Evolutionary conservation across 805 yeast genomes (phyloP).

Genomic region (Barnettozyma populi): DNA sequence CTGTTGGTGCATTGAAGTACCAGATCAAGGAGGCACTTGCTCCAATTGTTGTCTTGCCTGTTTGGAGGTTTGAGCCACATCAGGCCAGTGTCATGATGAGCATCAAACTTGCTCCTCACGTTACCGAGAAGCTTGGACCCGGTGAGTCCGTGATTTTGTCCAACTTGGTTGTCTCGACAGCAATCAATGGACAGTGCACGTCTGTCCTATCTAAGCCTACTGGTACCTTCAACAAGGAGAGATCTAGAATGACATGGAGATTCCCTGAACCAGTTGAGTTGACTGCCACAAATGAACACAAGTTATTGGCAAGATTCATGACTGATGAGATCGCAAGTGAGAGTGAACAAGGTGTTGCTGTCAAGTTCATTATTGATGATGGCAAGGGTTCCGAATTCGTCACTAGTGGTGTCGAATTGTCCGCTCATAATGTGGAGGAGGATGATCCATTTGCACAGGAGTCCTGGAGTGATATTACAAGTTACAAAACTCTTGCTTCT

Average conservation of each 20-base stretch:
- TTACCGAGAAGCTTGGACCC: conserved; percentile 31
- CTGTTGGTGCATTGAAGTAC: conserved; percentile 80
- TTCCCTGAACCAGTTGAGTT: conserved; percentile 40
- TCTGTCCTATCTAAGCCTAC: conserved; percentile 86
- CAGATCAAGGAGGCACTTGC: conserved; percentile 45
- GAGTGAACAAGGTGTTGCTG: conserved; percentile 65
- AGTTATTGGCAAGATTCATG: conserved; percentile 79
- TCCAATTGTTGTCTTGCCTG: conserved; percentile 72
- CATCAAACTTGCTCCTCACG: conserved; percentile 48
- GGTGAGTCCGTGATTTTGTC: conserved; percentile 34
- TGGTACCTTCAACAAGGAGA: conserved; percentile 85
- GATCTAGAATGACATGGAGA: conserved; percentile 84
- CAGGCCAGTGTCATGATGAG: conserved; percentile 84
- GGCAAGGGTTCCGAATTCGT: conserved; percentile 41
- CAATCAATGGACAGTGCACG: conserved; percentile 60
- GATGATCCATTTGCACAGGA: conserved; percentile 35
- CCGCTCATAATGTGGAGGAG: conserved; percentile 30
- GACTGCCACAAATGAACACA: conserved; percentile 42
- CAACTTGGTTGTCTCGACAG: conserved; percentile 38
- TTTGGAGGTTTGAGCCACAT: conserved; percentile 83
- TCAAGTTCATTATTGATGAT: conserved; percentile 50
- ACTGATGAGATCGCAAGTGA: conserved; percentile 72
- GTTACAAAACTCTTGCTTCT: conserved; percentile 31
- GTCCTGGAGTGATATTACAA: conserved; percentile 30
- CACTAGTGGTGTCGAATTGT: conserved; percentile 35